Conservation (phyloP, 2,329 filamentous ascomycete species). For the Pestalotiopsis sp. region DNA sequence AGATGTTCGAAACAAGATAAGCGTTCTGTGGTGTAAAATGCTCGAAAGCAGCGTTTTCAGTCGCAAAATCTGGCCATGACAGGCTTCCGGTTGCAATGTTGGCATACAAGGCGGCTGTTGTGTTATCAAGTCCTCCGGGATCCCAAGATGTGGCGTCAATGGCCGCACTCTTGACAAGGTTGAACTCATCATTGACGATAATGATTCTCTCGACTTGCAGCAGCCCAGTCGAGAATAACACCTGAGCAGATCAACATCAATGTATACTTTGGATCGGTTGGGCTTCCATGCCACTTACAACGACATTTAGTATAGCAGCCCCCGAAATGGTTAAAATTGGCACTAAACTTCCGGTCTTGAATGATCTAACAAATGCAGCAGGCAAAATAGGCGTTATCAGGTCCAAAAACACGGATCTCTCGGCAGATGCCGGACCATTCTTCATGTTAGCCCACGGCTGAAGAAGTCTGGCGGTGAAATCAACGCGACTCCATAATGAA, state of each 20-base stretch:
- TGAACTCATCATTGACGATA: background rate
- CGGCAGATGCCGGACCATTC: background rate
- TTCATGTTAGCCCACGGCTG: constrained; percentile 11
- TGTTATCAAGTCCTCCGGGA: background rate
- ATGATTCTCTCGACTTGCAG: background rate
- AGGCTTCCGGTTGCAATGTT: background rate
- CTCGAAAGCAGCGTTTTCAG: background rate
- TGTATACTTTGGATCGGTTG: background rate
- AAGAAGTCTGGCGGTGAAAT: constrained; percentile 7
- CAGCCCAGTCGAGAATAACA: background rate
- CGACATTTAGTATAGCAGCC: background rate
- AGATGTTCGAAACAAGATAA: too few species aligned
- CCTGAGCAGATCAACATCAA: background rate
- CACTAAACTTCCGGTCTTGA: background rate
- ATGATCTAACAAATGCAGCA: background rate
- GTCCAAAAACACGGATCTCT: constrained; percentile 6
- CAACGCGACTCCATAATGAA: constrained; percentile 9
- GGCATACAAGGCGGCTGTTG: background rate
- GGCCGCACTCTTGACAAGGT: background rate
- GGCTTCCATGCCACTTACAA: background rate
- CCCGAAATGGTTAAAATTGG: background rate
- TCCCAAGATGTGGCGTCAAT: constrained; percentile 2
- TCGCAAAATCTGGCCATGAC: background rate
- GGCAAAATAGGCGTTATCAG: background rate
- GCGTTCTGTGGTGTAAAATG: background rate